Percentiles rank a stretch among this genome's conserved stretches.
Conservation (phyloP, 805 yeast genomes). For the Candida coleopterorum region DNA sequence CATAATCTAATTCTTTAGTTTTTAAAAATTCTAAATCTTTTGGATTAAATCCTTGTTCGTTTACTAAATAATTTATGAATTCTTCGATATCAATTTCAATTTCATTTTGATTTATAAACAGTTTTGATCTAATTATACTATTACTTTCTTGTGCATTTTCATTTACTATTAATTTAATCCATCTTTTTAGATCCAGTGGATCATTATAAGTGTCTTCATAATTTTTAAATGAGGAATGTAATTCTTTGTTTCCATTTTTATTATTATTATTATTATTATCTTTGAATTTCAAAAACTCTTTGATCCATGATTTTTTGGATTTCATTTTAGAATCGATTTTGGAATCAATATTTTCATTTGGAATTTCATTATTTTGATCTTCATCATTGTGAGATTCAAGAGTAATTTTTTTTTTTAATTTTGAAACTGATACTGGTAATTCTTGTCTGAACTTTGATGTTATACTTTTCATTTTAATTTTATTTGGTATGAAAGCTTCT, state of each 20-base stretch:
- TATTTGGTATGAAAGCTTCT: constrained; percentile 9
- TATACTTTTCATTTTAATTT: constrained; percentile 1
- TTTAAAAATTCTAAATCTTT: constrained; percentile 25
- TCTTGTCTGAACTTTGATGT: constrained; percentile 7
- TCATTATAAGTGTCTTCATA: constrained; percentile 22
- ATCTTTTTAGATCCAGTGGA: constrained; percentile 20
- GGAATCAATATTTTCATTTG: neutral
- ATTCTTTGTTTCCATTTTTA: constrained; percentile 10
- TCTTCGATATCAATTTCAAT: constrained; percentile 22
- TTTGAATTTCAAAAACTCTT: constrained; percentile 18
- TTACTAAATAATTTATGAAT: constrained; percentile 27
- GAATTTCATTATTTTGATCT: neutral
- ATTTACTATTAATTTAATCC: constrained; percentile 18
- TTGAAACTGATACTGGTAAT: neutral
- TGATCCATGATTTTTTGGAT: constrained; percentile 20
- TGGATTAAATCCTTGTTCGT: constrained; percentile 22
- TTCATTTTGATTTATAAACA: constrained; percentile 8
- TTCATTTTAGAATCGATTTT: constrained; percentile 1
- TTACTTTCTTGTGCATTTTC: constrained; percentile 14
- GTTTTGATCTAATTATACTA: constrained; percentile 1
- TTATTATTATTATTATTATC: constrained; percentile 2
- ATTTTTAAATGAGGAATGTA: constrained; percentile 22
- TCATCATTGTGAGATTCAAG: neutral
- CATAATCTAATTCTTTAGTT: constrained; percentile 27
- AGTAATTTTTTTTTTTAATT: neutral